Evolutionary conservation across 306 rosid species (phyloP), one percentile per base, ranked within the genome.

Genomic region (Quercus variabilis): DNA sequence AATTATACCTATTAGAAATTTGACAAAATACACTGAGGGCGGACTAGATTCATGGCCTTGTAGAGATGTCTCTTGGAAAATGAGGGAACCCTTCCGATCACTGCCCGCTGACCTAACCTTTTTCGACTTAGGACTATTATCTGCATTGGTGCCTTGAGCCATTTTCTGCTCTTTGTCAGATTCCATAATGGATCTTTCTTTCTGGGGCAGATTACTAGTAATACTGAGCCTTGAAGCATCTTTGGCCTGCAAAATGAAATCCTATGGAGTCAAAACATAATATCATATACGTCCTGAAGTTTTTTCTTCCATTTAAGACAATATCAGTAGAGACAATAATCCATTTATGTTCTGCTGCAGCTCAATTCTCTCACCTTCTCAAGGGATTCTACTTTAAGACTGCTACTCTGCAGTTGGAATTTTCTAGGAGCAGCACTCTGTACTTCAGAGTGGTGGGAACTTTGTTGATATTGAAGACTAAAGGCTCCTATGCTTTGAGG

Each of bases 321-420:
- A 41, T 54, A 63, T 74, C 57, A 52, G 67, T 17, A 25, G 58
- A 82, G 77, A 52, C 55, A 76, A 38, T 35, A 14, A 41, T 85
- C 21, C 25, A 13, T 25, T 31, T 60, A 63, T 26, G 20, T 74
- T 41, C 23, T 26, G 23, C 69, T 26, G 69, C 74, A 78, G 56
- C 78, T 67, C 60, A 51, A 55, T 69, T 76, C 65, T 76, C 89
- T 87, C 74, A 89, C 93, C 94, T 86, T 86, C 63, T 67, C 28
- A 69, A 21, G 56, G n/a, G 75, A 56, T 23, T 11, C 73, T 41
- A 58, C 82, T 69, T 43, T 52, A 15, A 76, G 74, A 83, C 67
- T 71, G 77, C 64, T 74, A 33, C 30, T 82, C 4, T 69, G 79
- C 41, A 19, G 5, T 30, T 65, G 92, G 81, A 69, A 11, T 60